A percentile compares a stretch with the other conserved stretches of the same genome.
phyloP scores from a whole-genome alignment of 1,284 basidiomycete genomes.

The Nidula niveotomentosa region DNA sequence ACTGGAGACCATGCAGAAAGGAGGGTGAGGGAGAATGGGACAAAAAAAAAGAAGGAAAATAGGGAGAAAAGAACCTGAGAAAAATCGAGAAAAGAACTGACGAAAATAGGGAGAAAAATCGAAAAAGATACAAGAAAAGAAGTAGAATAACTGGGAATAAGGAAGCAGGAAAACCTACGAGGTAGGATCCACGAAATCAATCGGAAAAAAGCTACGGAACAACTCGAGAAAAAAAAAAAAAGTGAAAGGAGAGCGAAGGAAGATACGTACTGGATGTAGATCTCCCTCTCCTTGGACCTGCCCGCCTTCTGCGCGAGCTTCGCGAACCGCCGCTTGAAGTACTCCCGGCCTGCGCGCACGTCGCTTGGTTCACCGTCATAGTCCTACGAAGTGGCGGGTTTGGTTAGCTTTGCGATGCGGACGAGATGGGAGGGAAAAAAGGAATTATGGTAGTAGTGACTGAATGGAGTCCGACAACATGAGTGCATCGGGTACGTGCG shows the following conservation, averaged over 20 bases:
- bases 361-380: conserved; percentile 74
- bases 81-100: too few species aligned
- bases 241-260: background rate
- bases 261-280: conserved; percentile 83
- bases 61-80: too few species aligned
- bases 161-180: too few species aligned
- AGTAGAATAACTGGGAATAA: too few species aligned
- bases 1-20: too few species aligned
- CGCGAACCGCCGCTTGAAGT: conserved; percentile 88
- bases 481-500: background rate
- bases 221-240: too few species aligned
- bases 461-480: background rate
- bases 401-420: background rate
- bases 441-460: background rate
- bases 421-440: conserved; percentile 1
- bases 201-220: too few species aligned
- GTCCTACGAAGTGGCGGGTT: conserved; percentile 45
- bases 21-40: too few species aligned
- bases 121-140: too few species aligned
- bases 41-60: too few species aligned
- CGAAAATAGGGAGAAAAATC: too few species aligned
- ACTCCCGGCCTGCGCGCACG: conserved; percentile 77
- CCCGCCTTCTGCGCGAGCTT: conserved; percentile 80
- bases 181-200: too few species aligned
- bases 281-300: conserved; percentile 82